A percentile compares a stretch with the other conserved stretches of the same genome.
Evolutionary conservation across 2,329 filamentous ascomycete species (phyloP).

Genomic region (Fusarium nisikadoi): DNA sequence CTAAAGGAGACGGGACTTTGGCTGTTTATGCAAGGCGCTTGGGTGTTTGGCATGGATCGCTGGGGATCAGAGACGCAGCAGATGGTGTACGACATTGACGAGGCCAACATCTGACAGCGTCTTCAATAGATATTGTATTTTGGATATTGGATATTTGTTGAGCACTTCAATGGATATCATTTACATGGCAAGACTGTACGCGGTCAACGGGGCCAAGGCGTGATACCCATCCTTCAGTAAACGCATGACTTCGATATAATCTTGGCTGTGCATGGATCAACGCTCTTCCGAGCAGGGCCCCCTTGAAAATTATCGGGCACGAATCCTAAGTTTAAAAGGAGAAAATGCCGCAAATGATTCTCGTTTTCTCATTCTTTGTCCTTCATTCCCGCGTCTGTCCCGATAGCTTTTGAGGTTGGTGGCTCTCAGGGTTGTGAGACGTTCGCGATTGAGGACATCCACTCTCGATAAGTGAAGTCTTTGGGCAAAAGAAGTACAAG

Average conservation of each 20-base stretch:
- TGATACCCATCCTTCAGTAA: not conserved
- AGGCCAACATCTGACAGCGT: not conserved
- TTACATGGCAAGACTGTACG: too few relatives aligned
- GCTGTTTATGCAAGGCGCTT: not conserved
- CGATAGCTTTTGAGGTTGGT: fast-evolving
- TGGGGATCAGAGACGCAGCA: not conserved
- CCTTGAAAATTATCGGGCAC: not conserved
- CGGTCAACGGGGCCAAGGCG: fast-evolving
- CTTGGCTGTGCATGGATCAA: constrained; percentile 7
- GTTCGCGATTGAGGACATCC: not conserved
- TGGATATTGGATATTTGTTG: fast-evolving
- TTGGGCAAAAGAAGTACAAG: fast-evolving
- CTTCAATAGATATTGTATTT: not conserved
- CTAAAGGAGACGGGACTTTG: not conserved
- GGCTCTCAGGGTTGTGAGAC: not conserved
- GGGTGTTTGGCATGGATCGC: not conserved
- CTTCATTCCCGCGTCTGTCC: fast-evolving
- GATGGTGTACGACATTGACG: constrained; percentile 3
- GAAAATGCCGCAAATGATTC: not conserved
- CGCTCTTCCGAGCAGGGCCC: not conserved
- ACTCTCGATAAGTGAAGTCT: fast-evolving
- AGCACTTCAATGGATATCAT: fast-evolving
- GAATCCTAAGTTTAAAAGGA: not conserved
- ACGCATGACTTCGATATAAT: not conserved
- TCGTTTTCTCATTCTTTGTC: fast-evolving